Percentiles rank a stretch among this genome's conserved stretches.
Conservation (phyloP, 768 basidiomycete genomes). For the Lentinula sp. region DNA sequence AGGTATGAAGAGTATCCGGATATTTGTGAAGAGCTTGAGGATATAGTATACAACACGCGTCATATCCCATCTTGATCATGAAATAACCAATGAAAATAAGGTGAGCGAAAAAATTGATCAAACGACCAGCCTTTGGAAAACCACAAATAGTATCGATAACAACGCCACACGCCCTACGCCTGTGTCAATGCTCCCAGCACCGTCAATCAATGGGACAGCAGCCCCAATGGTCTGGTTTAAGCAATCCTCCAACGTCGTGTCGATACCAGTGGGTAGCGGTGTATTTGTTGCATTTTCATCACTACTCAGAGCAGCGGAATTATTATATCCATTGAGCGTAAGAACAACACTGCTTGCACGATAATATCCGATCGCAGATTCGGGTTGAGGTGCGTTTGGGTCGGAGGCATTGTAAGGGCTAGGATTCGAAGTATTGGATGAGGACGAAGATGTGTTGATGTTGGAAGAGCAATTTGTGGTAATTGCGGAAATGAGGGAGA, state of each 20-base stretch:
- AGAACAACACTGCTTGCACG: constrained; percentile 59
- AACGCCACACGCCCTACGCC: neutral
- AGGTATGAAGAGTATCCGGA: too few relatives aligned
- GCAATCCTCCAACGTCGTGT: constrained; percentile 44
- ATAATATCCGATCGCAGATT: constrained; percentile 63
- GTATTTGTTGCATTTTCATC: constrained; percentile 36
- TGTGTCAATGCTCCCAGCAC: constrained; percentile 12
- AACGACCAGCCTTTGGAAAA: neutral
- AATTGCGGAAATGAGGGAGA: constrained; percentile 23
- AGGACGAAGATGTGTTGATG: constrained; percentile 17
- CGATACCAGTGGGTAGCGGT: constrained; percentile 47
- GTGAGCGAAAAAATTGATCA: neutral
- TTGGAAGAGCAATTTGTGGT: constrained; percentile 27
- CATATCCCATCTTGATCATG: too few relatives aligned
- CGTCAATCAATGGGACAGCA: constrained; percentile 50
- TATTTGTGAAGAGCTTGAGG: too few relatives aligned
- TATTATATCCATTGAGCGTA: constrained; percentile 62
- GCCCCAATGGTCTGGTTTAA: constrained; percentile 57
- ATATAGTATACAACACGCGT: too few relatives aligned
- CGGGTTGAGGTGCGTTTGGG: constrained; percentile 29
- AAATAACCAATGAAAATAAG: too few relatives aligned
- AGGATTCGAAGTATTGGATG: constrained; percentile 14
- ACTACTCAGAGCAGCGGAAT: constrained; percentile 41
- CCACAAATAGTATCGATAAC: neutral
- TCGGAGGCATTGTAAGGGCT: constrained; percentile 23